Evolutionary conservation across 2,329 filamentous ascomycete genomes (phyloP).

Genomic region (Penicillium occitanis): DNA sequence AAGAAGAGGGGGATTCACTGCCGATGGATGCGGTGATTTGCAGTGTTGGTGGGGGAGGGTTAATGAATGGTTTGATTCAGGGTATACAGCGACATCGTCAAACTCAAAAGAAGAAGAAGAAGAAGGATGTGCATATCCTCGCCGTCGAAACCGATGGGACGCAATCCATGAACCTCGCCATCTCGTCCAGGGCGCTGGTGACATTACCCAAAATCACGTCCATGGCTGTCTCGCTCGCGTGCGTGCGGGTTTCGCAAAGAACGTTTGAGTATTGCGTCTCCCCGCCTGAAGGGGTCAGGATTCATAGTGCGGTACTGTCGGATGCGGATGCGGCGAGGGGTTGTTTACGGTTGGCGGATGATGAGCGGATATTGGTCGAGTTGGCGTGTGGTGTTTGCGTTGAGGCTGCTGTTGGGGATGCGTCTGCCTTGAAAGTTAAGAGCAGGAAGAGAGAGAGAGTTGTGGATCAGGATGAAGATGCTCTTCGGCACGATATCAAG

Average conservation of each 20-base stretch:
- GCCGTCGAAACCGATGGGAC: conserved; percentile 76
- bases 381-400: conserved; percentile 80
- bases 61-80: conserved; percentile 73
- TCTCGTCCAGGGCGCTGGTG: conserved; percentile 56
- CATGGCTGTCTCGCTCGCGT: conserved; percentile 72
- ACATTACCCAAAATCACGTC: conserved; percentile 71
- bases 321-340: conserved; percentile 80
- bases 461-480: not conserved
- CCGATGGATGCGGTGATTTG: conserved; percentile 71
- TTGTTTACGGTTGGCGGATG: conserved; percentile 74
- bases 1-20: conserved; percentile 25
- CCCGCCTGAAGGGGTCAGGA: conserved; percentile 47
- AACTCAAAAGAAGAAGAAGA: conserved; percentile 24
- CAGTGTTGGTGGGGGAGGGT: conserved; percentile 75
- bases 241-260: conserved; percentile 65
- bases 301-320: conserved; percentile 63
- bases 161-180: conserved; percentile 64
- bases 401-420: conserved; percentile 47
- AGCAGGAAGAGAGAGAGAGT: conserved; percentile 7
- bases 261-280: conserved; percentile 64
- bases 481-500: not conserved
- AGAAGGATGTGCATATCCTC: conserved; percentile 55
- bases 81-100: conserved; percentile 58
- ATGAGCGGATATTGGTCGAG: conserved; percentile 79
- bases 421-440: conserved; percentile 6